Conservation (phyloP, 768 basidiomycete genomes). For the Hebeloma cylindrosporum region DNA sequence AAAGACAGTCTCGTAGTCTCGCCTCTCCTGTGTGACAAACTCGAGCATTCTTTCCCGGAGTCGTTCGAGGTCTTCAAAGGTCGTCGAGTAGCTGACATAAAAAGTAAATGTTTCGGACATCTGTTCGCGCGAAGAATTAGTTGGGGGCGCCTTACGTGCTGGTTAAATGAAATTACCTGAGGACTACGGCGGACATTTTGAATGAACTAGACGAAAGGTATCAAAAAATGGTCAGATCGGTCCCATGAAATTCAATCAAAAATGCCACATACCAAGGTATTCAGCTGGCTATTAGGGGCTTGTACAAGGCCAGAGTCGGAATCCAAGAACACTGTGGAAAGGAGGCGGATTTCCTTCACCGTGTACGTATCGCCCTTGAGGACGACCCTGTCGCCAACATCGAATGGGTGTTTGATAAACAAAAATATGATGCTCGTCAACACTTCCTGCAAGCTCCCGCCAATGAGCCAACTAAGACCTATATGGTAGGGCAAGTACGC, state of each 20-base stretch:
- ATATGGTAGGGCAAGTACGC: constrained; percentile 9
- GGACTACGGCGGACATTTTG: constrained; percentile 72
- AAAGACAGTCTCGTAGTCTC: constrained; percentile 76
- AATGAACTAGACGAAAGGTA: constrained; percentile 49
- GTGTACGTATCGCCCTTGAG: constrained; percentile 59
- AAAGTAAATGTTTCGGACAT: constrained; percentile 84
- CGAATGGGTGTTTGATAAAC: constrained; percentile 84
- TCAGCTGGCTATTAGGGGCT: constrained; percentile 66
- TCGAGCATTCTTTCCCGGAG: constrained; percentile 77
- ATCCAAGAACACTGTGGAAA: constrained; percentile 75
- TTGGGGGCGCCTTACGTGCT: constrained; percentile 2
- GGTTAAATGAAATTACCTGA: constrained; percentile 37
- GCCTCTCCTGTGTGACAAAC: constrained; percentile 67
- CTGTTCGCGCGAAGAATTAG: constrained; percentile 18
- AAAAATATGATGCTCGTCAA: constrained; percentile 88
- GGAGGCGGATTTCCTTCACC: constrained; percentile 84
- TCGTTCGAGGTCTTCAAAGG: constrained; percentile 77
- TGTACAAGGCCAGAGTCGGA: constrained; percentile 60
- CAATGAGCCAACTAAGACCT: constrained; percentile 88
- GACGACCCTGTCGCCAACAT: constrained; percentile 74
- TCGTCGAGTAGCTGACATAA: constrained; percentile 75
- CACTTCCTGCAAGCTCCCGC: constrained; percentile 75
- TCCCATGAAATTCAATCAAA: not conserved
- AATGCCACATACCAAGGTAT: constrained; percentile 43
- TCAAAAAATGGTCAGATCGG: constrained; percentile 1